These are phyloP conservation scores for Venturia effusa DNA, from an alignment of 2,329 filamentous ascomycete genomes.

Conservation along the genomic window DNA sequence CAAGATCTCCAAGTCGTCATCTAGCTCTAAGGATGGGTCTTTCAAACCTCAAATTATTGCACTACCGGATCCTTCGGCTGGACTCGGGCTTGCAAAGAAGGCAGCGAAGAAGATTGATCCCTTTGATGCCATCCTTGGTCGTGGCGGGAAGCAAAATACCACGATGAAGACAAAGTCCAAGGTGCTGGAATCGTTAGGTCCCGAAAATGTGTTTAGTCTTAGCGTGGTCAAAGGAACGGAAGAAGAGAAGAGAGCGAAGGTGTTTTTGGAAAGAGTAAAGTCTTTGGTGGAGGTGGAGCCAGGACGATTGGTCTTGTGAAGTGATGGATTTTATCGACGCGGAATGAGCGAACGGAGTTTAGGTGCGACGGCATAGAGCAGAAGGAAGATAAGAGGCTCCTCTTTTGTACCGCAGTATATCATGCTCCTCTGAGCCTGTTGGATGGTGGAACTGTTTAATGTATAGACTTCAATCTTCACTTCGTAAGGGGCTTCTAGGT, in stretches of 20 bases:
- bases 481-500: background rate
- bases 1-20: constrained; percentile 34
- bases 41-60: constrained; percentile 62
- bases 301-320: constrained; percentile 26
- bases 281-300: constrained; percentile 46
- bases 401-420: background rate
- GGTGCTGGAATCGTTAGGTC: constrained; percentile 28
- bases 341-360: background rate
- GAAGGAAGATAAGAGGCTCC: background rate
- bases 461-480: background rate
- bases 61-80: constrained; percentile 18
- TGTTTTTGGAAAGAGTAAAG: constrained; percentile 83
- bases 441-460: background rate
- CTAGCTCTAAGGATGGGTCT: constrained; percentile 43
- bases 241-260: constrained; percentile 70
- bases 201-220: constrained; percentile 71
- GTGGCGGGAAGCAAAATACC: background rate
- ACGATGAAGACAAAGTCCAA: constrained; percentile 31
- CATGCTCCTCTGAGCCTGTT: background rate
- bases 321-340: background rate
- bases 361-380: background rate
- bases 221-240: constrained; percentile 53
- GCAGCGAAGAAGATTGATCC: constrained; percentile 68
- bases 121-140: constrained; percentile 37
- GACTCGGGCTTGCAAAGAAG: constrained; percentile 38